Conservation (phyloP, 768 basidiomycete genomes). For the Pisolithus tinctorius region DNA sequence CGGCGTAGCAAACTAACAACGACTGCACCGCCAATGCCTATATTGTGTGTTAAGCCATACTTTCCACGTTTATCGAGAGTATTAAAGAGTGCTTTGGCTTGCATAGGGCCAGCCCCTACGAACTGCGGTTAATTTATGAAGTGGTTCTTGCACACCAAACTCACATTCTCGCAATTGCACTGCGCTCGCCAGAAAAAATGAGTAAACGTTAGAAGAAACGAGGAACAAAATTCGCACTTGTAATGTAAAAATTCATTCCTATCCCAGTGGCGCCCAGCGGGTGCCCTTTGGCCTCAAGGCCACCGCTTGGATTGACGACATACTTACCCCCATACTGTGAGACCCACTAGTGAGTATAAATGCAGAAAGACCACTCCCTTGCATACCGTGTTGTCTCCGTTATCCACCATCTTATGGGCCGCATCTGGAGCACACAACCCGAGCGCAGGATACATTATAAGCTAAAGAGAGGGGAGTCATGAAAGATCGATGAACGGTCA, state of each 20-base stretch:
- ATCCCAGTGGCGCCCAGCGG: constrained; percentile 79
- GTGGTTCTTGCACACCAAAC: constrained; percentile 2
- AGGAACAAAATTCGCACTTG: constrained; percentile 40
- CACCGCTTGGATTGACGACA: constrained; percentile 80
- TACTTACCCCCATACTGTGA: constrained; percentile 75
- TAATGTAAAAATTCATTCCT: constrained; percentile 84
- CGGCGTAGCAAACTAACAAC: constrained; percentile 71
- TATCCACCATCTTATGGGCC: constrained; percentile 68
- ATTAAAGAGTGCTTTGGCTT: constrained; percentile 65
- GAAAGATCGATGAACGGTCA: neutral
- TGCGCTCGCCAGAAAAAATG: constrained; percentile 17
- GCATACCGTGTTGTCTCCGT: constrained; percentile 71
- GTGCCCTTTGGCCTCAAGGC: constrained; percentile 85
- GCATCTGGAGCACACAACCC: constrained; percentile 61
- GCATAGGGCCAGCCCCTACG: constrained; percentile 80
- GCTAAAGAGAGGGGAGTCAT: constrained; percentile 31
- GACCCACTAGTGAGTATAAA: neutral
- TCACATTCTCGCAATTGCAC: constrained; percentile 73
- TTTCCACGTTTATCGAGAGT: constrained; percentile 61
- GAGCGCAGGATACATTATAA: constrained; percentile 77
- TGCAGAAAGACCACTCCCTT: neutral
- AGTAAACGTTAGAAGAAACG: neutral
- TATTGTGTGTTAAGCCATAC: constrained; percentile 76
- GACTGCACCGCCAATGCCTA: constrained; percentile 76
- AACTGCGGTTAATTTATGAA: neutral